These are phyloP conservation scores for Dendrocalamus sinicus DNA, from an alignment of 176 grass and related monocot genomes.

Conservation along the genomic window DNA sequence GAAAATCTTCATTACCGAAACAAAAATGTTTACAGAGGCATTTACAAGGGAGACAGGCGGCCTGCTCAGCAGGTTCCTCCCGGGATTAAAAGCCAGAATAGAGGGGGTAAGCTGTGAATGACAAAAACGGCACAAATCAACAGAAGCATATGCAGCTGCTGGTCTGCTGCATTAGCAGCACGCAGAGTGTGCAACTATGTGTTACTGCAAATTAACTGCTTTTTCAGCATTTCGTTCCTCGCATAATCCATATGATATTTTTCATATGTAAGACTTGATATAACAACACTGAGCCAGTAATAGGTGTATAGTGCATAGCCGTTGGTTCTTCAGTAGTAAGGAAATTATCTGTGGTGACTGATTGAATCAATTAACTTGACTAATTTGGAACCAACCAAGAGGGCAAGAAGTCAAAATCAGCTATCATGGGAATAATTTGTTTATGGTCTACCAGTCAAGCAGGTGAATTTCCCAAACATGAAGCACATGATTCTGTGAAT, in stretches of 20 bases:
- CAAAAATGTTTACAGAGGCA: too few species aligned
- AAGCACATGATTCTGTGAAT: not conserved
- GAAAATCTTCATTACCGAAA: too few species aligned
- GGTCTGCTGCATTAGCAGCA: not conserved
- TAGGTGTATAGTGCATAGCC: not conserved
- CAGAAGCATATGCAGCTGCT: not conserved
- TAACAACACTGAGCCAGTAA: not conserved
- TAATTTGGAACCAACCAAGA: not conserved
- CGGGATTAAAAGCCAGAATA: too few species aligned
- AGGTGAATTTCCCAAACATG: slow-evolving; percentile 19
- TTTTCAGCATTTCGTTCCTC: not conserved
- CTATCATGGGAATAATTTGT: not conserved
- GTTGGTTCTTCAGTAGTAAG: not conserved
- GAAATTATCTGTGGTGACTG: not conserved
- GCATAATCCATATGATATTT: not conserved
- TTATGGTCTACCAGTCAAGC: not conserved
- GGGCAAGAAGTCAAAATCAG: not conserved
- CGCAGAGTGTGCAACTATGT: not conserved
- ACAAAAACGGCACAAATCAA: slow-evolving; percentile 1
- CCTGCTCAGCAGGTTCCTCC: too few species aligned
- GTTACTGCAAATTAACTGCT: not conserved
- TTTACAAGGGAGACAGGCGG: too few species aligned
- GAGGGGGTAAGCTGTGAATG: not conserved
- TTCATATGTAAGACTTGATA: not conserved
- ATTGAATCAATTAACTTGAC: not conserved